phyloP scores from a whole-genome alignment of 495 filamentous ascomycete species.

The Aspergillus heteromorphus region DNA sequence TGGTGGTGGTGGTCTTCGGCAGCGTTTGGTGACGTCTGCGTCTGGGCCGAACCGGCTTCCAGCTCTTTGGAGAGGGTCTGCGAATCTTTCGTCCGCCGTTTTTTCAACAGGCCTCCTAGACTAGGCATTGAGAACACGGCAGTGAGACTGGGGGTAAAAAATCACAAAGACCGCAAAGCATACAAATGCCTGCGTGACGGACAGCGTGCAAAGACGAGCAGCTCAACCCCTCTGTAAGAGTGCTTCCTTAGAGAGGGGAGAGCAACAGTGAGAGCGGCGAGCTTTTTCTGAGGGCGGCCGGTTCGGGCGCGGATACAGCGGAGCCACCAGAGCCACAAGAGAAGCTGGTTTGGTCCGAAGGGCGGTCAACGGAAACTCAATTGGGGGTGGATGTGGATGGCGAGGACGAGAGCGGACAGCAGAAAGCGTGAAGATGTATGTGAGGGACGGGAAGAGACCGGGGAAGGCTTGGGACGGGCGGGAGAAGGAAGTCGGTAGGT shows the following conservation, averaged over 20 bases:
- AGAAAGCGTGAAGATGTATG: background rate
- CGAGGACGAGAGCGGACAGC: background rate
- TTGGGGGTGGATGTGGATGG: background rate
- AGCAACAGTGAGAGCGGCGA: background rate
- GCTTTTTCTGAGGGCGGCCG: slow-evolving; percentile 5
- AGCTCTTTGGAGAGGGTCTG: slow-evolving; percentile 50
- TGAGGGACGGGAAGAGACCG: background rate
- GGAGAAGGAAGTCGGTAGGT: background rate
- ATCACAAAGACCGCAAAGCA: slow-evolving; percentile 2
- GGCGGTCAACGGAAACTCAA: slow-evolving; percentile 11
- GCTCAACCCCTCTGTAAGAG: slow-evolving; percentile 10
- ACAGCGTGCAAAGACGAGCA: background rate
- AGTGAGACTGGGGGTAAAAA: background rate
- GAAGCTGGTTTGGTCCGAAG: background rate
- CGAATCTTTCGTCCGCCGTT: slow-evolving; percentile 89
- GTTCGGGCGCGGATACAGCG: slow-evolving; percentile 18
- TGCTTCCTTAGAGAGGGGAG: background rate
- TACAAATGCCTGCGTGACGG: background rate
- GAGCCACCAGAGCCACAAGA: slow-evolving; percentile 7
- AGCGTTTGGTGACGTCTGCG: slow-evolving; percentile 41
- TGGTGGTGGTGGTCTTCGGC: slow-evolving; percentile 26
- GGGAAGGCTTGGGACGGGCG: background rate
- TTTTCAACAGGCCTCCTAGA: slow-evolving; percentile 80
- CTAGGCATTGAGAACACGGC: slow-evolving; percentile 37
- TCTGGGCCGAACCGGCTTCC: slow-evolving; percentile 43